phyloP scores from a whole-genome alignment of 441 rosid genomes.

The Metrosideros polymorpha region DNA sequence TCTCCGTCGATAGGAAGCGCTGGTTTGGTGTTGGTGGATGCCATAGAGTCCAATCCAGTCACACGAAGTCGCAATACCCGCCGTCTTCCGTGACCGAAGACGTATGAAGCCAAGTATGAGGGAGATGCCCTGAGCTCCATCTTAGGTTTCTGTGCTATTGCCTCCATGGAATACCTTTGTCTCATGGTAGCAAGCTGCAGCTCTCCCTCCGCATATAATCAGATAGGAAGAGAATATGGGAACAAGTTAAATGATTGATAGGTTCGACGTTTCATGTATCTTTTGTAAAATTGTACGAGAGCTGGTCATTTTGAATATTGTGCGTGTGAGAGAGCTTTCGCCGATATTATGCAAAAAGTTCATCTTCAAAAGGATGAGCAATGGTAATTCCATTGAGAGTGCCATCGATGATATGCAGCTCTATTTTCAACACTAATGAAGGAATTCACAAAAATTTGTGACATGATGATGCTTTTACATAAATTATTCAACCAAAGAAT shows the following conservation, averaged over 20 bases:
- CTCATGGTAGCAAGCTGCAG: neutral
- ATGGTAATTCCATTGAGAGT: neutral
- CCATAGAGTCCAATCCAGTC: neutral
- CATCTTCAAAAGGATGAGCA: neutral
- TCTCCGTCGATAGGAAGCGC: too few species aligned
- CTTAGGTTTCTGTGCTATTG: neutral
- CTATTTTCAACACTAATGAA: neutral
- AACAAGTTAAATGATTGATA: neutral
- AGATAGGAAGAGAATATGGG: neutral
- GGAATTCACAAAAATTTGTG: neutral
- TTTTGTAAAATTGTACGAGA: neutral
- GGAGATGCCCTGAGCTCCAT: neutral
- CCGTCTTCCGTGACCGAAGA: rapidly evolving
- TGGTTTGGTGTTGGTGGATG: neutral
- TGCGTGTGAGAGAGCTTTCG: neutral
- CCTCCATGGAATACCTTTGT: neutral
- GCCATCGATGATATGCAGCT: neutral
- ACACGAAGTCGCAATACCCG: rapidly evolving
- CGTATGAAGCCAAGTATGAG: neutral
- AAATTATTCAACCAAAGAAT: neutral
- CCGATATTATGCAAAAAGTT: neutral
- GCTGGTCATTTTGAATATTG: neutral
- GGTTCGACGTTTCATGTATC: neutral
- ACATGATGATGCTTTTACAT: neutral
- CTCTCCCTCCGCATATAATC: neutral